Base-by-base conservation (phyloP, 176 grass and related monocot genomes). In the Aegilops bicornis region DNA sequence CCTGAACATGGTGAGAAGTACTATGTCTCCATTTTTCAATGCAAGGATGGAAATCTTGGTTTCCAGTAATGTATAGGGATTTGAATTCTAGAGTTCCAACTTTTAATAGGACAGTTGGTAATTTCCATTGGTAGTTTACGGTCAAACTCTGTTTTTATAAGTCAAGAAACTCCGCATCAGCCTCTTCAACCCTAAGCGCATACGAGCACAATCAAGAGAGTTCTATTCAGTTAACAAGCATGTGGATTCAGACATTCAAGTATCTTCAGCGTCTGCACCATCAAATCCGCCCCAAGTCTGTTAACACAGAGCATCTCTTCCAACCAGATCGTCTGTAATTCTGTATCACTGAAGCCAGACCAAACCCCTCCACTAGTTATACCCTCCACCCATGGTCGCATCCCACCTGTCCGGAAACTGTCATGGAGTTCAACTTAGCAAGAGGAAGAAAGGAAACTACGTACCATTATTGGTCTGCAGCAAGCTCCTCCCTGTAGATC, bases 401-500 rank as follows among this genome's bases (percentile, higher is more conserved):
- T n/a, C n/a, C n/a, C n/a, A n/a, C 1, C 47, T 16, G 6, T 52
- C 14, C 48, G 13, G 52, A 56, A 58, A 22, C 16, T 58, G 2
- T 58, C 19, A 58, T 58, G 54, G 54, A 19, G 2, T 58, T 58
- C 19, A 59, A 59, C 54, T 8, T 58, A 3, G 19, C 56, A 59
- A 59, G 56, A 59, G 2, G 19, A 59, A 0, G 56, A 59, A 58
- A 59, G 56, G 20, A 59, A 59, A 59, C 20, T 8, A 22, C 56
- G 2, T 79, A 92, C 90, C 37, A 47, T 83, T 92, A 65, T 83
- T 86, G 64, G 86, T 66, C 86, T 92, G 90, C 42, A 92, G 86
- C 86, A 92, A 89, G 42, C 90, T 92, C 73, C 90, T 84, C 73
- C 90, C 86, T 0, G 83, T 83, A 82, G 90, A 89, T 89, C 90